Evolutionary conservation across 1,284 basidiomycete genomes (phyloP), one percentile per base, ranked within the genome.

Genomic region (Filobasidium uniguttulatum): DNA sequence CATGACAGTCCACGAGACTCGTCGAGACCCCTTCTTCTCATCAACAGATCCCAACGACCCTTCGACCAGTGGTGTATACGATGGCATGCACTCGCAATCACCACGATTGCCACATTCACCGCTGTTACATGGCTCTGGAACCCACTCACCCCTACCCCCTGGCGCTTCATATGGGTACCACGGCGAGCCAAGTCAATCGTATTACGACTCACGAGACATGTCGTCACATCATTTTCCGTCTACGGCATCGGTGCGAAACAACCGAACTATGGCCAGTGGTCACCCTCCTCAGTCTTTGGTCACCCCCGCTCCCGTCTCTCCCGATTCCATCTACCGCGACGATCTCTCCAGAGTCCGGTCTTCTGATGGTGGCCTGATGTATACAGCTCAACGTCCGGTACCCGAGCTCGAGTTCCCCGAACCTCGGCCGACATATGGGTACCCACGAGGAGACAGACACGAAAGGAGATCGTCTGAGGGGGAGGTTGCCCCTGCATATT

Each of bases 11-110:
- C 38, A 23, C 30, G 34, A 19, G 23, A 23, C 25, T 43, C 47
- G 1, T 31, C 31, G 20, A 34, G 22, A 3, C 47, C 47, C 1
- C 29, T 43, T 19, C 37, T 37, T 3, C 17, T 23, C 46, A 25
- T 20, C 22, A 5, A 22, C 29, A 22, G 10, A 43, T 37, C 28
- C 14, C 17, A 12, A 20, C n/a, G 36, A 47, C 22, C 10, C 46
- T 25, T 44, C 33, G 29, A 1, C 36, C 41, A 14, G 47, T 29
- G 50, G 46, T 23, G 50, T 46, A 7, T 52, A 52, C 17, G 50
- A 52, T 23, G 50, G 50, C 6, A 31, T 52, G 25, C 40, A 43
- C 26, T 23, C 40, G 10, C 25, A 28, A n/a, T n/a, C n/a, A n/a
- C n/a, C n/a, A n/a, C n/a, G n/a, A n/a, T n/a, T n/a, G n/a, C n/a